Conservation (phyloP, 768 basidiomycete genomes). For the Kwoniella mangroviensis region DNA sequence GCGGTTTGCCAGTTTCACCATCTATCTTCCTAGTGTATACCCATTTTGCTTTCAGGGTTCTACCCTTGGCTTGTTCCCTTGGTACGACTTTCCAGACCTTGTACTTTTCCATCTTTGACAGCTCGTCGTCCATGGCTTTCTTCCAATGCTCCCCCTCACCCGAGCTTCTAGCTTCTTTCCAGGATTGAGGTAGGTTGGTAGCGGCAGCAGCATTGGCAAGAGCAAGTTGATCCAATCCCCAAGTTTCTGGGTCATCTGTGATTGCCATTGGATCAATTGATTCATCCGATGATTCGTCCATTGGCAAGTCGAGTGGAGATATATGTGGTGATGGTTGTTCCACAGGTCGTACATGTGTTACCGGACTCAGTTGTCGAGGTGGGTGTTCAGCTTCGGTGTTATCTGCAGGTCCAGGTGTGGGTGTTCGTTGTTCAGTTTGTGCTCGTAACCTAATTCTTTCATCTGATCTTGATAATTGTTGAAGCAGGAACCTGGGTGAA, state of each 20-base stretch:
- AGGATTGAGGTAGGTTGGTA: constrained; percentile 1
- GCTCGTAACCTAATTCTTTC: background rate
- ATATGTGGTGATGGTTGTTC: background rate
- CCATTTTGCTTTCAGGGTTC: constrained; percentile 57
- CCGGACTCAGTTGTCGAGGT: too few relatives aligned
- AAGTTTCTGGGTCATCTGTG: constrained; percentile 9
- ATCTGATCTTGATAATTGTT: constrained; percentile 1
- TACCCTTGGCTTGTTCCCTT: background rate
- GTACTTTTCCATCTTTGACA: constrained; percentile 34
- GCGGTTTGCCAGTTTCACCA: constrained; percentile 41
- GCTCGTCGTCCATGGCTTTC: constrained; percentile 46
- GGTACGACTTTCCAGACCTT: constrained; percentile 49
- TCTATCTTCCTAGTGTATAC: constrained; percentile 54
- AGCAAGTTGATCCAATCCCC: background rate
- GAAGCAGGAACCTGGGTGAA: background rate
- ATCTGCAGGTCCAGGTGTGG: too few relatives aligned
- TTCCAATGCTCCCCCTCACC: constrained; percentile 37
- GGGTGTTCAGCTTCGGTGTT: too few relatives aligned
- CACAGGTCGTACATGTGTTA: background rate
- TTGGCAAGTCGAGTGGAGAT: background rate
- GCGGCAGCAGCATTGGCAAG: background rate
- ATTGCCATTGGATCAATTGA: constrained; percentile 8
- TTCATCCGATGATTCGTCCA: background rate
- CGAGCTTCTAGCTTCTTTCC: constrained; percentile 13
- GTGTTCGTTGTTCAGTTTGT: background rate